Conservation (phyloP, 768 basidiomycete species). For the Phaeotremella fagi region DNA sequence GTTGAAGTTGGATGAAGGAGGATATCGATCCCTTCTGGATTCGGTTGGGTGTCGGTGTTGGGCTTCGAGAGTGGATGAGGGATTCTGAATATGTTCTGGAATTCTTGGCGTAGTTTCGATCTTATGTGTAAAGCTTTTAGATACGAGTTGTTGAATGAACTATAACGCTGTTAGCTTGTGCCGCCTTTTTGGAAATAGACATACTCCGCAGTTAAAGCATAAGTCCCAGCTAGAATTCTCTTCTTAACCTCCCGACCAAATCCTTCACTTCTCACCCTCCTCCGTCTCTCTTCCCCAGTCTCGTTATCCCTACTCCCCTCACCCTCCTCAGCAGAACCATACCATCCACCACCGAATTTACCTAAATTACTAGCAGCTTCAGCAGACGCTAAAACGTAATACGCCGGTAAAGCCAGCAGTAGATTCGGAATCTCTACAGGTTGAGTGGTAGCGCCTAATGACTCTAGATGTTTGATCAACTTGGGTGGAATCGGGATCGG, state of each 20-base stretch:
- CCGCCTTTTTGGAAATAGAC: slow-evolving; percentile 32
- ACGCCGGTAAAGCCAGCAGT: slow-evolving; percentile 75
- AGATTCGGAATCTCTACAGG: slow-evolving; percentile 70
- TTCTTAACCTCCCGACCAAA: slow-evolving; percentile 83
- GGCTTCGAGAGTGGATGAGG: slow-evolving; percentile 52
- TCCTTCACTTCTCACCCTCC: slow-evolving; percentile 54
- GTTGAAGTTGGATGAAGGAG: slow-evolving; percentile 84
- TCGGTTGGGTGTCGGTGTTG: background rate
- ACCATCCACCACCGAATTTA: slow-evolving; percentile 80
- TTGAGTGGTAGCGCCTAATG: slow-evolving; percentile 62
- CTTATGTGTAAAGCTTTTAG: slow-evolving; percentile 84
- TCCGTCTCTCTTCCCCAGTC: slow-evolving; percentile 22
- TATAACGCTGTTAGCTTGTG: slow-evolving; percentile 42
- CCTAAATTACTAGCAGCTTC: slow-evolving; percentile 91
- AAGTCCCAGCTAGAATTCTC: slow-evolving; percentile 82
- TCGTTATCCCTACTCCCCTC: slow-evolving; percentile 47
- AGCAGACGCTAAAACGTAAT: slow-evolving; percentile 91
- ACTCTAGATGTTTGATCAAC: slow-evolving; percentile 51
- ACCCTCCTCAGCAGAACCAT: slow-evolving; percentile 55
- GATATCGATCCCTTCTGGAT: slow-evolving; percentile 60
- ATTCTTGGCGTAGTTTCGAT: slow-evolving; percentile 65
- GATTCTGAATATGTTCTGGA: slow-evolving; percentile 62
- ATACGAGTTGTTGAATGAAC: slow-evolving; percentile 97
- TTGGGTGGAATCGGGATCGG: slow-evolving; percentile 21
- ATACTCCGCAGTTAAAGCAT: slow-evolving; percentile 86